Evolutionary conservation across 352 stramenopile genomes (phyloP), one percentile per base, ranked within the genome.

Genomic region (Phytophthora podocarpi): DNA sequence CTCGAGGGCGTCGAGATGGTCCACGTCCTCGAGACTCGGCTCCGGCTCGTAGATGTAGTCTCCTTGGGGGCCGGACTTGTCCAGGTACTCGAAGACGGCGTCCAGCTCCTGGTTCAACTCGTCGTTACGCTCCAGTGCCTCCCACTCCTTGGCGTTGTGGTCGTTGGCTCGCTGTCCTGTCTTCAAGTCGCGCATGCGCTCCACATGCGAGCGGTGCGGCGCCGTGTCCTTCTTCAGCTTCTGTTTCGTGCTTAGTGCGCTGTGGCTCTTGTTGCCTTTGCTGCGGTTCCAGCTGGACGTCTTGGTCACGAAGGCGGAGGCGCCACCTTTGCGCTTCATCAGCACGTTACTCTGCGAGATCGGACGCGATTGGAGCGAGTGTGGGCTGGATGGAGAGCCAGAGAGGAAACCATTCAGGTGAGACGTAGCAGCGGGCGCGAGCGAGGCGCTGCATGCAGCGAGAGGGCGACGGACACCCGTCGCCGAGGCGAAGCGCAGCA

Each of bases 21-120:
- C 74, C 58, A 93, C 35, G 39, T 93, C 85, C 0, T 56, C 36
- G 6, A 93, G 70, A 35, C 72, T 87, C 47, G 77, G 67, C 42
- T 91, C 85, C 8, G 72, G 62, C 48, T 85, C 65, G 62, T 90
- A 93, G 18, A 89, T 52, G 63, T 93, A 91, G 36, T 90, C 72
- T 24, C 80, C 73, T 6, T 81, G 64, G 2, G 78, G 72, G 7
- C 85, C 85, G 0, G 82, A 74, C 41, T 86, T 86, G 48, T 87
- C 74, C 5, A 91, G 64, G 65, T 93, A 89, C 51, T 89, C 74
- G 41, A 85, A 89, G 3, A 85, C 80, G 5, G 74, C 69, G 62
- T 93, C 82, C 36, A 91, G 69, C 64, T 93, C 85, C 16, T 56
- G 35, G 36, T 78, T 80, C 41, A 93, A 62, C 67, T 85, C 75